phyloP scores from a whole-genome alignment of 345 rosid species.

The Theobroma cacao region DNA sequence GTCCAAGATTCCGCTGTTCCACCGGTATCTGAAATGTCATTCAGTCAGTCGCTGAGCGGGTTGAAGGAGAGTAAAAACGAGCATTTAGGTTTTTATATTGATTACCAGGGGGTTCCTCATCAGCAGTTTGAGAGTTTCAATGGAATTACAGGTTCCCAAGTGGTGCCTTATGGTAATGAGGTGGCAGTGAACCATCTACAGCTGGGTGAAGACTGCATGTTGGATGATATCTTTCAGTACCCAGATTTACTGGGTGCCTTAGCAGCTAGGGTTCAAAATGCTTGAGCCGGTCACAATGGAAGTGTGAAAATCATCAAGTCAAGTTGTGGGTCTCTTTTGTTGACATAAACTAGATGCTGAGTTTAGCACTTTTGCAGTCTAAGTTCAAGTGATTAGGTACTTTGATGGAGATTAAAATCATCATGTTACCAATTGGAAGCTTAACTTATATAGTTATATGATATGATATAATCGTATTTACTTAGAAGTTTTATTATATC shows the following conservation, averaged over 20 bases:
- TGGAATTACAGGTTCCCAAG: conserved; percentile 22
- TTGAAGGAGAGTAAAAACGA: conserved; percentile 16
- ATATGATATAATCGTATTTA: not conserved
- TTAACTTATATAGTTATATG: not conserved
- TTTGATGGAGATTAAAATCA: not conserved
- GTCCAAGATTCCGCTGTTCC: not conserved
- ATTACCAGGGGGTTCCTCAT: conserved; percentile 9
- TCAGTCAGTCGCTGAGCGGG: conserved; percentile 8
- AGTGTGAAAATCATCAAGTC: not conserved
- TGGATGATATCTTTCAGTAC: conserved; percentile 39
- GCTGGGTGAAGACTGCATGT: conserved; percentile 21
- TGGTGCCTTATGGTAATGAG: not conserved
- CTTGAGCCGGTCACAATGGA: conserved; percentile 4
- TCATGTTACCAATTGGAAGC: not conserved
- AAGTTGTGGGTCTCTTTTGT: not conserved
- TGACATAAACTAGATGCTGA: not conserved
- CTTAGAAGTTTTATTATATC: not conserved
- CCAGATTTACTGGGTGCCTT: conserved; percentile 32
- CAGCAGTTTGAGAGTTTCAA: conserved; percentile 20
- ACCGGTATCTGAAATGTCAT: not conserved
- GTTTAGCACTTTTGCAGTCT: not conserved
- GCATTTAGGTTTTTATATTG: conserved; percentile 12
- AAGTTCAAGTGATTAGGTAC: not conserved
- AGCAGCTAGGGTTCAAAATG: conserved; percentile 40
- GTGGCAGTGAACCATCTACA: conserved; percentile 21